Evolutionary conservation across 805 yeast species (phyloP), one percentile per base, ranked within the genome.

Genomic region (Pichia scutulata): DNA sequence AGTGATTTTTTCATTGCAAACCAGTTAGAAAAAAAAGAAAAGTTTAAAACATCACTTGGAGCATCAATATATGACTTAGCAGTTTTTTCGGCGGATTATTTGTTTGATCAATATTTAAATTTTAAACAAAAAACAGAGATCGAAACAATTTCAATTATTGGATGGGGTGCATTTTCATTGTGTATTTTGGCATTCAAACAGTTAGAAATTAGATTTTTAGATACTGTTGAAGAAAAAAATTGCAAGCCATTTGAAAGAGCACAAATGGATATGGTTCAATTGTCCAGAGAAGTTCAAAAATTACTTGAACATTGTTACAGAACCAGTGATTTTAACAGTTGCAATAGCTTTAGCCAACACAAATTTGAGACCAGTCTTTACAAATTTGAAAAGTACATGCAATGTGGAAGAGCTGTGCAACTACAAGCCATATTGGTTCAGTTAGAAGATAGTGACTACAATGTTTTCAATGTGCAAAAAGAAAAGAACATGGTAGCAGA

Each of bases 31-130:
- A 33, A 37, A 9, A 37, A 39, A 4, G 46, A 16, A 13, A 18
- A 12, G 45, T 52, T 49, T 45, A 51, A 40, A 22, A 22, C 9
- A 43, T 54, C 3, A 18, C 16, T 54, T 28, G 62, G 60, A 0
- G 48, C 54, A 48, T 51, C 57, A 12, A 44, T 57, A 7, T 58
- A 60, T 39, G 61, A 60, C 37, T 4, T 55, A 4, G 54, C 55
- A 25, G 53, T 57, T 2, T 37, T n/a, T 48, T 45, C 52, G 41
- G 30, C 49, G 21, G 41, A 44, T 45, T 45, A 26, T 26, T n/a
- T 49, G 13, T 42, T 43, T 41, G 33, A 48, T 37, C 42, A 46
- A 22, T 49, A 41, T 39, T 16, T 28, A 14, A 21, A 16, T 7
- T 22, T 19, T 9, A 19, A 23, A 12, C 22, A 36, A 14, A 12